phyloP scores from a whole-genome alignment of 176 grass and related monocot species.

The Melocanna baccifera region DNA sequence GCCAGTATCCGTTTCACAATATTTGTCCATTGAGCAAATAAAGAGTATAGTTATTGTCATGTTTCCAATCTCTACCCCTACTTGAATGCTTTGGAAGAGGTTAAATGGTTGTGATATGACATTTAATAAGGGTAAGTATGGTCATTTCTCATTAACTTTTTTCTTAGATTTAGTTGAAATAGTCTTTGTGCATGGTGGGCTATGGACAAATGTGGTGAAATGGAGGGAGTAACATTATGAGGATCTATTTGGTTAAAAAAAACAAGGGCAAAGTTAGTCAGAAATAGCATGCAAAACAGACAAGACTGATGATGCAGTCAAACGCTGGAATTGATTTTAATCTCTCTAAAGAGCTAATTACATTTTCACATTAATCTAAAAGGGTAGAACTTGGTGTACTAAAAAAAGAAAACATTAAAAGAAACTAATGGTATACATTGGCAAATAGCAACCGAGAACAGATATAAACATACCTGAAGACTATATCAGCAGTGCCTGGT shows the following conservation, averaged over 20 bases:
- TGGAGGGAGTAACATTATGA: no score
- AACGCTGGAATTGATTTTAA: constrained; percentile 9
- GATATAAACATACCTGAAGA: constrained; percentile 59
- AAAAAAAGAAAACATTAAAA: constrained; percentile 7
- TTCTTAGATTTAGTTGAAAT: no score
- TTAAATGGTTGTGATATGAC: no score
- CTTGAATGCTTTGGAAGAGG: no score
- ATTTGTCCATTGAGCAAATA: no score
- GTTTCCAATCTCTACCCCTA: no score
- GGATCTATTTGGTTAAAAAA: neutral
- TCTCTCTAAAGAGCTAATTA: neutral
- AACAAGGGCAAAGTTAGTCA: neutral
- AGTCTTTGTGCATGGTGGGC: no score
- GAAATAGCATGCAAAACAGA: constrained; percentile 1
- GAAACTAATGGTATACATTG: neutral
- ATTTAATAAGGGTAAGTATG: no score
- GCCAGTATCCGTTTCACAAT: no score
- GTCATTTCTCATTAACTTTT: no score
- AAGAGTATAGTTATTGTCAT: no score
- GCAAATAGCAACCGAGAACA: neutral
- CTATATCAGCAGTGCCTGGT: constrained; percentile 82
- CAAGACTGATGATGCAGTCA: neutral
- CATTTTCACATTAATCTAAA: neutral
- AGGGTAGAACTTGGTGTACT: neutral
- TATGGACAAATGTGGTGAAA: no score